Base-by-base conservation (phyloP, 805 yeast genomes). In the Ogataea pignaliae region DNA sequence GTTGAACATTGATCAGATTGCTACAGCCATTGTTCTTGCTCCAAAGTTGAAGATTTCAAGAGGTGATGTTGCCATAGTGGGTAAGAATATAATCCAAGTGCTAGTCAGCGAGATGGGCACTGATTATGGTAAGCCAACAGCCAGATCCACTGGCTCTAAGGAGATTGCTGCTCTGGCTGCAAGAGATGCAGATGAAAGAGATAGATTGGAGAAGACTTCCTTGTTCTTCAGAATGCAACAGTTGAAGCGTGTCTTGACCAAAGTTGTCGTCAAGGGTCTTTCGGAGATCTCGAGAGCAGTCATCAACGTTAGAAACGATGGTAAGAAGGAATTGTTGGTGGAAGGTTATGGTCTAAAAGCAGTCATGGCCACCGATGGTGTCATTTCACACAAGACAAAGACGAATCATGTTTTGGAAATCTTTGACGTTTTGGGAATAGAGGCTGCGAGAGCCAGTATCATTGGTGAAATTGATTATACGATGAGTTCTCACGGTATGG, bases 401-500 rank as follows among this genome's bases (percentile, higher is more conserved):
- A 91, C 99, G 11, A 93, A 93, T 64, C 99, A 93, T 68, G 82
- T 93, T 30, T 70, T 93, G 49, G 99, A 93, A 64, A 89, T 91
- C 50, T 80, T 78, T 54, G 79, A 80, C 51, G 97, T 91, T 5
- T 72, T 93, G 49, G 99, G 99, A 59, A 95, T 93, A 52, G 99
- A 93, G 65, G 99, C 99, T 2, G 99, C 99, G 1, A 78, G 99
- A 64, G 71, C 88, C 0, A 84, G 96, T 55, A 93, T 93, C 63
- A 85, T 93, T 61, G 81, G 81, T 51, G 99, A 93, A 71, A 93
- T 93, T 65, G 96, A 87, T 61, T 89, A 89, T 62, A 93, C 99
- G 43, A 93, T 93, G 99, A 83, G 96, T 62, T 88, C 89, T 68
- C 99, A 93, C 73, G 99, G 99, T 68, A 93, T 93, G 99, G 88